A percentile compares a stretch with the other conserved stretches of the same genome.
These are phyloP conservation scores for Xylaria venustula DNA, from an alignment of 495 filamentous ascomycete genomes.

Conservation along the genomic window DNA sequence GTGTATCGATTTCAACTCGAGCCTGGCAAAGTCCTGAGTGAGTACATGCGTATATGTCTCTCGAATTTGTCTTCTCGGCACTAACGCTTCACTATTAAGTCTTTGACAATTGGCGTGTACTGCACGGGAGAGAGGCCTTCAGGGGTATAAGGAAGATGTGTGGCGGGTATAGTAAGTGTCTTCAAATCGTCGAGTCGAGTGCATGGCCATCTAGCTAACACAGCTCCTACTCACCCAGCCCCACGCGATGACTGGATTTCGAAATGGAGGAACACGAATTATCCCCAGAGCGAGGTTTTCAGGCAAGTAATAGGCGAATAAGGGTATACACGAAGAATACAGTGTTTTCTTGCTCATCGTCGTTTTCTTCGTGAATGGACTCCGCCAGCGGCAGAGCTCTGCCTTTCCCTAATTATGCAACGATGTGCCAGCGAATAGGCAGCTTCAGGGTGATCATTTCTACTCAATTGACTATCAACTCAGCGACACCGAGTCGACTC, in stretches of 20 bases:
- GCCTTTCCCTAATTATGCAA: too few species aligned
- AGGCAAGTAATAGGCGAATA: conserved; percentile 31
- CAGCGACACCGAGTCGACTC: background rate
- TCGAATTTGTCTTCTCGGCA: too few species aligned
- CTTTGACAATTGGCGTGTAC: conserved; percentile 93
- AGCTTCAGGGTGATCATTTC: background rate
- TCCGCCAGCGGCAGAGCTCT: too few species aligned
- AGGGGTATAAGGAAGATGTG: conserved; percentile 82
- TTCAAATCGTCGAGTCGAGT: background rate
- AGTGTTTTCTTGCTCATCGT: background rate
- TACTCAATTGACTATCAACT: background rate
- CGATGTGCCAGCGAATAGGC: too few species aligned
- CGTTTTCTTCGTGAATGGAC: background rate
- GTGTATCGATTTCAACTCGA: conserved; percentile 75
- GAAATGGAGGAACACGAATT: conserved; percentile 69
- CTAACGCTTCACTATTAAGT: too few species aligned
- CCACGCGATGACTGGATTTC: conserved; percentile 86
- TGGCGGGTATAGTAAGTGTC: conserved; percentile 76
- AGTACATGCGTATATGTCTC: conserved; percentile 33
- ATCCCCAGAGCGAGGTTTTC: conserved; percentile 50
- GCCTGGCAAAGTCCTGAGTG: conserved; percentile 76
- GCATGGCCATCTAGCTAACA: background rate
- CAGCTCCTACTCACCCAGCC: conserved; percentile 49
- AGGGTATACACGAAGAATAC: background rate
- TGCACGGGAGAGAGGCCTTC: conserved; percentile 82